Base-by-base conservation (phyloP, 2,329 filamentous ascomycete genomes). In the Trichoderma lentiforme region DNA sequence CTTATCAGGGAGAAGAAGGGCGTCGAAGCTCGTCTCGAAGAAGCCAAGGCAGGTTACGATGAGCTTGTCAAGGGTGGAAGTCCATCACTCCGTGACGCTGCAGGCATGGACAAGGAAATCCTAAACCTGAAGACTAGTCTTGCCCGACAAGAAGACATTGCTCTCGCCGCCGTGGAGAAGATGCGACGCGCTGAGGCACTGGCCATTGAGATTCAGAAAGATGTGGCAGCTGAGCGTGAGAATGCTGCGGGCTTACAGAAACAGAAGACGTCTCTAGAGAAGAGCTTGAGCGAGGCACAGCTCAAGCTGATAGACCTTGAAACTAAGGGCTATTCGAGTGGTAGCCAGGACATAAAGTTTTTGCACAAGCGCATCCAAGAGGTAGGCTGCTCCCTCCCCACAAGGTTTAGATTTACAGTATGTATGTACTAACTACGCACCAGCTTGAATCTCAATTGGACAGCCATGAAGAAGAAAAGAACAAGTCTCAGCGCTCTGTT, bases 281-380 rank as follows among this genome's bases (percentile, higher is more conserved):
- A 97, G 85, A 90, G 89, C 70, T 86, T 97, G 65, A 97, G 95
- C 81, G 95, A 99, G 81, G 87, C 95, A 30, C 95, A 98, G 82
- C 88, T 98, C 68, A 91, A 91, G 78, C 89, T 97, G 71, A 92
- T 99, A 67, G 96, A 98, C 80, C 87, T 98, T 9, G 95, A 99
- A 84, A 98, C 96, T 57, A 98, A 98, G 85, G 94, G 95, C 68
- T 98, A 97, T 83, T 96, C 95, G 24, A 97, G 92, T 75, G 93
- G 93, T 28, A 97, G 95, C 81, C 94, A 97, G 78, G 95, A 98
- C 82, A 93, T 98, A 76, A 92, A 96, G 78, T 98, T 98, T 84
- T 83, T 98, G 78, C 93, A 98, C 82, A 95, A 94, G 79, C 90
- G 95, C 65, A 94, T 99, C 75, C 94, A 98, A 84, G 95, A 98